phyloP scores from a whole-genome alignment of 2,329 filamentous ascomycete species.

The Plectosphaerella cucumerina region DNA sequence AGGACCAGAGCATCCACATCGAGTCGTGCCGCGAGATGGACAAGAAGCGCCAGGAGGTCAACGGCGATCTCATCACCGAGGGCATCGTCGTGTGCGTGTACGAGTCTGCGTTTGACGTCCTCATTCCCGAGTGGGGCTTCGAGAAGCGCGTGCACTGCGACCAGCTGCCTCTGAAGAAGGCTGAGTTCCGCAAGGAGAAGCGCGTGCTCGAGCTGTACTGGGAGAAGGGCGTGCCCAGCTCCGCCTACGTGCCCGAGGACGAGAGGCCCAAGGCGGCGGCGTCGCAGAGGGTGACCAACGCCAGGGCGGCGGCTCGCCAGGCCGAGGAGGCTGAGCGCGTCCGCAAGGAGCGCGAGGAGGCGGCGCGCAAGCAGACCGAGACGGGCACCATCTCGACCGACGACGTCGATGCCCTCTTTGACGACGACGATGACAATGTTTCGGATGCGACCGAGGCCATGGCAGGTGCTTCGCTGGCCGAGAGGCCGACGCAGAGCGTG shows the following conservation, averaged over 20 bases:
- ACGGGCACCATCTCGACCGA: slow-evolving; percentile 92
- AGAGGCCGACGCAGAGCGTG: slow-evolving; percentile 92
- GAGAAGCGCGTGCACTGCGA: slow-evolving; percentile 99
- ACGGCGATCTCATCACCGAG: slow-evolving; percentile 89
- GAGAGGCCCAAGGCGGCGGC: slow-evolving; percentile 83
- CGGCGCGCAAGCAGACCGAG: slow-evolving; percentile 87
- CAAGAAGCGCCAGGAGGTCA: slow-evolving; percentile 78
- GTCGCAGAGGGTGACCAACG: slow-evolving; percentile 69
- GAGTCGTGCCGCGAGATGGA: slow-evolving; percentile 97
- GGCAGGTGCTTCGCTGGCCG: slow-evolving; percentile 82
- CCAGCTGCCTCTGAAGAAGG: slow-evolving; percentile 95
- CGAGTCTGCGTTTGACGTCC: slow-evolving; percentile 95
- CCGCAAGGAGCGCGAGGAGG: slow-evolving; percentile 85
- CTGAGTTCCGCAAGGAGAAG: slow-evolving; percentile 97
- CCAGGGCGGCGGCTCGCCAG: slow-evolving; percentile 71
- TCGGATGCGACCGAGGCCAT: slow-evolving; percentile 89
- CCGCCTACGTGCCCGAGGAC: slow-evolving; percentile 92
- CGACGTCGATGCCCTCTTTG: slow-evolving; percentile 92
- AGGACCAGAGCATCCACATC: slow-evolving; percentile 98
- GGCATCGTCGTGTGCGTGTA: slow-evolving; percentile 97
- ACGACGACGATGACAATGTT: slow-evolving; percentile 83
- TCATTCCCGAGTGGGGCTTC: slow-evolving; percentile 97
- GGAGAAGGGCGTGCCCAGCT: slow-evolving; percentile 98
- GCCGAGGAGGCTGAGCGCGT: slow-evolving; percentile 78
- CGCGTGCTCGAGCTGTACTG: slow-evolving; percentile 94